Percentiles rank a stretch among this genome's conserved stretches.
Evolutionary conservation across 2,329 filamentous ascomycete genomes (phyloP).

Genomic region (Xylariaceae sp.): DNA sequence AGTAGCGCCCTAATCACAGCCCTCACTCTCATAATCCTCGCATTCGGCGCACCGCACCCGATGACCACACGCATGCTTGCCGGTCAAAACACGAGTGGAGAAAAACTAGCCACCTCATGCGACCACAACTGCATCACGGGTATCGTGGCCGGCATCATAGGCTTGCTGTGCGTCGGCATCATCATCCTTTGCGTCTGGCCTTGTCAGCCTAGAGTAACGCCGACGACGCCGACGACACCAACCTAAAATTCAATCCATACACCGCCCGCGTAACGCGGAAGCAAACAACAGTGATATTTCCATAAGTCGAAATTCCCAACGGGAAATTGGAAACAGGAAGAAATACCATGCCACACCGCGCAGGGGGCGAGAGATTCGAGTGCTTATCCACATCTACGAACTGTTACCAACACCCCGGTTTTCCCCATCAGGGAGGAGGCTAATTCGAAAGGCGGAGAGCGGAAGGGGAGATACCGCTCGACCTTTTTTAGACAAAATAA

Average conservation of each 20-base stretch:
- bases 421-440: neutral
- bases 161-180: neutral
- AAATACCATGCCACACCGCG: no score
- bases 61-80: neutral
- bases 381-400: no score
- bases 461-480: neutral
- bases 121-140: constrained; percentile 3
- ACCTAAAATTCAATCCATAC: no score
- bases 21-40: neutral
- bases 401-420: no score
- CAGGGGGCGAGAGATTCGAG: no score
- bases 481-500: constrained; percentile 18
- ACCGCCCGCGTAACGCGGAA: no score
- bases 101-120: neutral
- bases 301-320: no score
- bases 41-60: neutral
- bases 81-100: neutral
- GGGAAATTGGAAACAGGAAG: no score
- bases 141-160: constrained; percentile 1
- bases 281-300: no score
- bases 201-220: neutral
- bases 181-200: constrained; percentile 3
- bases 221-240: neutral
- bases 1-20: neutral
- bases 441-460: no score